Base-by-base conservation (phyloP, 768 basidiomycete genomes). In the Punctularia strigosozonata region DNA sequence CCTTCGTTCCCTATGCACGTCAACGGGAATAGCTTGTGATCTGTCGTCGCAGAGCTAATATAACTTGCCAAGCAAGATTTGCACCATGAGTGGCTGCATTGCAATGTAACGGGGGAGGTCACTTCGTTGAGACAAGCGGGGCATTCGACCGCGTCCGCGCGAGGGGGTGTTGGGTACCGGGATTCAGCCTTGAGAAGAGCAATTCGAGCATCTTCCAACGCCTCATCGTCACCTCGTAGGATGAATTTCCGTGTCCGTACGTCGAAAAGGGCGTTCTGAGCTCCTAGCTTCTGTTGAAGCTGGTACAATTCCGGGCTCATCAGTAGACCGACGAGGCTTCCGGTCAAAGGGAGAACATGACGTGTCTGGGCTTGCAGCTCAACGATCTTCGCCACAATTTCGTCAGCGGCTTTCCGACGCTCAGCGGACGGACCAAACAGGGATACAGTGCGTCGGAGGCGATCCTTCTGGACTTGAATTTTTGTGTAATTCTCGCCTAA, bases 61-160 rank as follows among this genome's bases (percentile, higher is more conserved):
- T 83, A 87, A 22, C 63, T 56, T 5, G 55, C 47, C 17, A 88
- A 51, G 51, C 85, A 89, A 3, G 62, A 43, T 25, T 68, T 68
- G 51, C 85, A 88, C 71, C 75, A 85, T 1, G 49, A 48, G 52
- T 89, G 84, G 2, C 78, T 73, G 45, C 85, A 89, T 7, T 51
- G 54, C 1, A 86, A 63, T 8, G 61, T 62, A 3, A 76, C 53
- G 0, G 78, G 77, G 1, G 64, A 53, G 0, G 68, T 57, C 1
- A 68, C 67, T 31, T 72, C 65, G 39, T 66, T 66, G 41, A 86
- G 71, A 53, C 85, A 89, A 3, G 85, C 75, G 0, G 85, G 84
- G 48, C 85, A 89, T 45, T 54, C 21, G 34, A 32, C 18, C 24
- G 45, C 12, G 31, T 42, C 28, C 19, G 33, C 24, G 35, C 54